These are phyloP conservation scores for Xylariaceae sp. DNA, from an alignment of 2,329 filamentous ascomycete species.

Conservation along the genomic window DNA sequence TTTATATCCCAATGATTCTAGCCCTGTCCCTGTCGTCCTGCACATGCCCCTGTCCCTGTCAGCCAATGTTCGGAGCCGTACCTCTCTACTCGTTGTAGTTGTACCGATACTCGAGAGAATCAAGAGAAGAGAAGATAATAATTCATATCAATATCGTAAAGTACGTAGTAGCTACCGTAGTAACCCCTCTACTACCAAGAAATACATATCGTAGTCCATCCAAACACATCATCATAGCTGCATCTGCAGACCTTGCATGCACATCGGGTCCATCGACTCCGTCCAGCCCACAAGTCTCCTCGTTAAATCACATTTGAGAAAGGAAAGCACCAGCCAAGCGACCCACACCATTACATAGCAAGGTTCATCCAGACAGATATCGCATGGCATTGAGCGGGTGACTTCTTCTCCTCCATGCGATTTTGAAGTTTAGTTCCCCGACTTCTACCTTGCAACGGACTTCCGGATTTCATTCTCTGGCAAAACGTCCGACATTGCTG, in stretches of 20 bases:
- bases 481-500: neutral
- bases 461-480: too few relatives aligned
- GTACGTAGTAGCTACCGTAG: too few relatives aligned
- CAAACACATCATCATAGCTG: neutral
- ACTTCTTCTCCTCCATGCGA: too few relatives aligned
- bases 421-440: neutral
- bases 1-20: neutral
- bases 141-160: too few relatives aligned
- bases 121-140: too few relatives aligned
- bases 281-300: neutral
- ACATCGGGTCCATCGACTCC: neutral
- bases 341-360: neutral
- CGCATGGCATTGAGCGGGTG: too few relatives aligned
- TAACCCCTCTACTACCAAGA: too few relatives aligned
- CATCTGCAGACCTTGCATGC: neutral
- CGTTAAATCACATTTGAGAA: too few relatives aligned
- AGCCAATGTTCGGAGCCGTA: conserved; percentile 12
- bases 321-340: too few relatives aligned
- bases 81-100: neutral
- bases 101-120: neutral
- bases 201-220: too few relatives aligned
- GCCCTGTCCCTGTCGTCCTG: conserved; percentile 1
- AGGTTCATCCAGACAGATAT: neutral
- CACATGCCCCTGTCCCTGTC: conserved; percentile 12
- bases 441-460: neutral